phyloP scores from a whole-genome alignment of 805 yeast genomes.

The Yamadazyma paraphyllophila region DNA sequence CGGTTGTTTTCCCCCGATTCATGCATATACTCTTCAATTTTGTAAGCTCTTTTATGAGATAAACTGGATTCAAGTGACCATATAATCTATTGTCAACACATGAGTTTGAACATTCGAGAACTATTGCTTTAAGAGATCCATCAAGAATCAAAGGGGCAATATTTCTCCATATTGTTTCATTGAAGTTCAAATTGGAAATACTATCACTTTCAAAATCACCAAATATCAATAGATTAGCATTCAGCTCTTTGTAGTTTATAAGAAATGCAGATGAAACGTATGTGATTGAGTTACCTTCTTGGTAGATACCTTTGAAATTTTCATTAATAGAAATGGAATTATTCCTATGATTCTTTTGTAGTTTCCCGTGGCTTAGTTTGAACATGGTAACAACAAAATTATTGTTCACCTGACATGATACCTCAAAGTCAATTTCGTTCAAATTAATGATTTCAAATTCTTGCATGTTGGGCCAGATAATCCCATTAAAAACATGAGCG shows the following conservation, averaged over 20 bases:
- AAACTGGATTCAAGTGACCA: conserved; percentile 78
- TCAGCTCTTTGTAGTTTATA: conserved; percentile 34
- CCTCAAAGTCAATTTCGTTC: conserved; percentile 14
- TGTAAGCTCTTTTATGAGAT: conserved; percentile 56
- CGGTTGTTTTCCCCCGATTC: conserved; percentile 7
- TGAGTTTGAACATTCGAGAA: conserved; percentile 71
- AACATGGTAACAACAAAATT: conserved; percentile 28
- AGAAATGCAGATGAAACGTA: conserved; percentile 58
- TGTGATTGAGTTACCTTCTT: conserved; percentile 6
- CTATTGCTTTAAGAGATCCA: conserved; percentile 46
- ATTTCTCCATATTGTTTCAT: conserved; percentile 53
- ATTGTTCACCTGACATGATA: conserved; percentile 15
- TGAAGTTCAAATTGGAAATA: conserved; percentile 37
- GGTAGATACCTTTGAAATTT: conserved; percentile 13
- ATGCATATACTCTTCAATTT: conserved; percentile 19
- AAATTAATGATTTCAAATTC: conserved; percentile 25
- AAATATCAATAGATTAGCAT: conserved; percentile 54
- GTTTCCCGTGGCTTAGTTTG: conserved; percentile 34
- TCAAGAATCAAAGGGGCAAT: conserved; percentile 47
- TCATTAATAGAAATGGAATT: conserved; percentile 21
- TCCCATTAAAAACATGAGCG: conserved; percentile 64
- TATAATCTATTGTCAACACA: conserved; percentile 49
- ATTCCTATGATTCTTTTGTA: conserved; percentile 7
- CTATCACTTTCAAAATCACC: conserved; percentile 83
- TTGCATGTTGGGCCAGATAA: conserved; percentile 75